Base-by-base conservation (phyloP, 192 early-diverging fungal genomes). In the Coemansia sp. region DNA sequence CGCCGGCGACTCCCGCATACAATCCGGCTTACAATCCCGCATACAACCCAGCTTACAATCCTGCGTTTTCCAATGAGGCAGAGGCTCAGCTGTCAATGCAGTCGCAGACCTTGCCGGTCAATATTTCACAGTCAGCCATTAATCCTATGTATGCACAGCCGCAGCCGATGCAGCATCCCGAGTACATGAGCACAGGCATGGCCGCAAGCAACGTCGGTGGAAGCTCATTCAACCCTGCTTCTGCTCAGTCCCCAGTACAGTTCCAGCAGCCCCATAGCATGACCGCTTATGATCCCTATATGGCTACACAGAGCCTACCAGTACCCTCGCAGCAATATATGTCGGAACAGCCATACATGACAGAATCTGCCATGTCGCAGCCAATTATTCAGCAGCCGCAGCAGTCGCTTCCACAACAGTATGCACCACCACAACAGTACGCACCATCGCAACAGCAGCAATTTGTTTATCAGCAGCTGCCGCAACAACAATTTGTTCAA, bases 1-100 rank as follows among this genome's bases (percentile, higher is more conserved):
- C 69, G 27, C 57, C 61, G 53, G 8, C 41, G 19, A 50, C 22
- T 12, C 57, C 60, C 24, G 55, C 58, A 23, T 60, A 41, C 54
- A 68, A 58, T 25, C 75, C 65, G 18, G 62, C 69, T 44, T 78
- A 65, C 50, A 78, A 68, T 50, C 66, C 74, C 18, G 69, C 53
- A 7, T 76, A 44, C 24, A 58, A 61, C 47, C 66, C 73, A 25
- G 55, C 54, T 7, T 60, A 52, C 34, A 78, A 65, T 50, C 69
- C 75, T 16, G 64, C 47, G 1, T 78, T 68, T 38, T 32, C 53
- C 26, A 23, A 22, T 18, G 57, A 55, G 24, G 49, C 49, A 6
- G 56, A 71, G 21, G 27, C 21, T 18, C 55, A 61, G 25, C 51
- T 60, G 49, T 18, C 52, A 48, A 34, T 23, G 22, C 62, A 63